These are phyloP conservation scores for Yamadazyma conglobata DNA, from an alignment of 1,139 yeast genomes.

Conservation along the genomic window DNA sequence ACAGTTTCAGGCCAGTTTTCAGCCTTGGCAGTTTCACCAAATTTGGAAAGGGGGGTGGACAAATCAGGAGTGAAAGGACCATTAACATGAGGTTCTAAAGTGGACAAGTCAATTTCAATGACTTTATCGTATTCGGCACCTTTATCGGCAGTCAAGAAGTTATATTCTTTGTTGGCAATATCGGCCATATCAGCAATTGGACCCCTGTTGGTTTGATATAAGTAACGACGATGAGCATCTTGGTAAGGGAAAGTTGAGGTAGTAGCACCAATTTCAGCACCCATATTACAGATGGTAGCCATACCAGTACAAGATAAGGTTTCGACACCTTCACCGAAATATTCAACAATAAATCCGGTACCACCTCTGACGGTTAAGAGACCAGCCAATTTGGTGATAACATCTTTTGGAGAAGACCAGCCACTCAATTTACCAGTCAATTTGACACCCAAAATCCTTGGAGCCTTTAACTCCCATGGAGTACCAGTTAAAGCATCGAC, in stretches of 20 bases:
- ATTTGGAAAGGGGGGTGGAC: constrained; percentile 76
- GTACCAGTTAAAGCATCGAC: constrained; percentile 95
- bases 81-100: constrained; percentile 84
- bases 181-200: constrained; percentile 80
- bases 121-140: constrained; percentile 83
- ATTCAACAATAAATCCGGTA: constrained; percentile 92
- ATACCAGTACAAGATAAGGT: constrained; percentile 92
- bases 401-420: constrained; percentile 96
- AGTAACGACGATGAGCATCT: constrained; percentile 78
- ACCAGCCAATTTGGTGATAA: constrained; percentile 89
- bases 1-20: constrained; percentile 81
- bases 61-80: constrained; percentile 97
- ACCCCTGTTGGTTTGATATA: constrained; percentile 74
- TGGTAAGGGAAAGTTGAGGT: constrained; percentile 96
- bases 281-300: constrained; percentile 99
- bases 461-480: constrained; percentile 99
- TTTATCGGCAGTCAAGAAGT: constrained; percentile 72
- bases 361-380: constrained; percentile 93
- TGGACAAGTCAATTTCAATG: constrained; percentile 70
- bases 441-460: constrained; percentile 86
- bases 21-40: constrained; percentile 57
- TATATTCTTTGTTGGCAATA: constrained; percentile 55
- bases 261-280: constrained; percentile 98
- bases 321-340: constrained; percentile 90
- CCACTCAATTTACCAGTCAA: constrained; percentile 82